Conservation (phyloP, 2,329 filamentous ascomycete genomes). For the Esteya vermicola region DNA sequence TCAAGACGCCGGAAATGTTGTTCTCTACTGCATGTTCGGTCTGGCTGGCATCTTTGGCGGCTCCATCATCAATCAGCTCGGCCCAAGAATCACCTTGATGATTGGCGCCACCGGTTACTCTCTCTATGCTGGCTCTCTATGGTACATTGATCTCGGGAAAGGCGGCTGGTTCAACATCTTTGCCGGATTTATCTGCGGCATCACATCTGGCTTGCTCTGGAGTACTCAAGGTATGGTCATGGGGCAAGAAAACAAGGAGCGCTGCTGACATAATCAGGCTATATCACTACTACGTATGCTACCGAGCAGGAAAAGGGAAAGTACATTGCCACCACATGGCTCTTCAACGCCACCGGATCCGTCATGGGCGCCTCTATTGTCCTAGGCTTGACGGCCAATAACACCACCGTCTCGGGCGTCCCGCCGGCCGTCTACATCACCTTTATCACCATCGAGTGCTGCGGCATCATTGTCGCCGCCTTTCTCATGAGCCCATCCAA, state of each 20-base stretch:
- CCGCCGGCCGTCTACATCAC: not conserved
- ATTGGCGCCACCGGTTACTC: conserved; percentile 11
- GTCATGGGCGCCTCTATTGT: conserved; percentile 1
- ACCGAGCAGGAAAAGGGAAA: not conserved
- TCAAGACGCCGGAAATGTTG: not conserved
- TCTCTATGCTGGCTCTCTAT: conserved; percentile 11
- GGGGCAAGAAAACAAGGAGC: too few relatives aligned
- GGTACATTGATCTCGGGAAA: conserved; percentile 10
- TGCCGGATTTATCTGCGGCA: conserved; percentile 9
- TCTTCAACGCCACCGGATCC: not conserved
- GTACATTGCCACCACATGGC: not conserved
- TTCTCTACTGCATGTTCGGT: conserved; percentile 5
- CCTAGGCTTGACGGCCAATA: not conserved
- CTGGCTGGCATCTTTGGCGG: conserved; percentile 6
- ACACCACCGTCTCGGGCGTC: not conserved
- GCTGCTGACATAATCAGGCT: too few relatives aligned
- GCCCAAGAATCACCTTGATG: conserved; percentile 7
- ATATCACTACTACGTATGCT: not conserved
- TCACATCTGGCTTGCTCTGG: conserved; percentile 11
- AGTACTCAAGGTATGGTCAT: too few relatives aligned
- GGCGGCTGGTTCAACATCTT: conserved; percentile 10
- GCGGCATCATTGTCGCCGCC: not conserved
- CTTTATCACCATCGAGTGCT: conserved; percentile 1
- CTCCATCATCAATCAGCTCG: conserved; percentile 9
- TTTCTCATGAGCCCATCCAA: conserved; percentile 1